Base-by-base conservation (phyloP, 805 yeast genomes). In the Saturnispora mendoncae region DNA sequence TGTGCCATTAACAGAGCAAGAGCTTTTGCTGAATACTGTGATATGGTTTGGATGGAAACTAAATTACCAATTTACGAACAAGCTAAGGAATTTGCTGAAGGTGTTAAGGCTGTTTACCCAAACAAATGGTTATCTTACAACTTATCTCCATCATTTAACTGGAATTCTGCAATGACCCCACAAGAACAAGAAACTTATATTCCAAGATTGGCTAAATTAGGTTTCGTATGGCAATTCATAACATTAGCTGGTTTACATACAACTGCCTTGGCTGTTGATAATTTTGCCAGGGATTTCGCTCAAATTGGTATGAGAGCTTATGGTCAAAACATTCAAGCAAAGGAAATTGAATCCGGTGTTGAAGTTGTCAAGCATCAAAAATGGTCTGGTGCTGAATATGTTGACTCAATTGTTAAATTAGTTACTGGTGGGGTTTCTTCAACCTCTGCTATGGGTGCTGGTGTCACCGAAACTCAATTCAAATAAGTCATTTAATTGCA, bases 301-400 rank as follows among this genome's bases (percentile, higher is more conserved):
- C 69, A 76, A 61, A 72, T 75, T 52, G 97, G 97, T 52, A 90
- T 90, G 97, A 82, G 80, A 66, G 97, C 97, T 6, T 90, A 90
- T 61, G 97, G 96, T 43, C 81, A 79, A 60, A 69, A 69, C 50
- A 80, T 90, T 46, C 97, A 90, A 69, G 76, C 79, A 48, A 82
- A 78, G 46, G 97, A 90, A 71, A 84, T 88, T 62, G 85, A 80
- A 55, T 71, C 70, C 46, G 88, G 85, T 50, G 95, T 88, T 51
- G 97, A 90, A 65, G 95, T 90, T 45, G 94, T 90, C 49, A 90
- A 87, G 72, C 97, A 90, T 66, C 97, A 90, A 67, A 86, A 88
- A 65, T 90, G 97, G 97, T 86, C 96, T 33, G 97, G 97, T 60
- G 97, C 97, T 24, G 95, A 85, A 66, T 88, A 86, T 69, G 82